These are phyloP conservation scores for Naganishia antarctica DNA, from an alignment of 768 basidiomycete species.

Conservation along the genomic window DNA sequence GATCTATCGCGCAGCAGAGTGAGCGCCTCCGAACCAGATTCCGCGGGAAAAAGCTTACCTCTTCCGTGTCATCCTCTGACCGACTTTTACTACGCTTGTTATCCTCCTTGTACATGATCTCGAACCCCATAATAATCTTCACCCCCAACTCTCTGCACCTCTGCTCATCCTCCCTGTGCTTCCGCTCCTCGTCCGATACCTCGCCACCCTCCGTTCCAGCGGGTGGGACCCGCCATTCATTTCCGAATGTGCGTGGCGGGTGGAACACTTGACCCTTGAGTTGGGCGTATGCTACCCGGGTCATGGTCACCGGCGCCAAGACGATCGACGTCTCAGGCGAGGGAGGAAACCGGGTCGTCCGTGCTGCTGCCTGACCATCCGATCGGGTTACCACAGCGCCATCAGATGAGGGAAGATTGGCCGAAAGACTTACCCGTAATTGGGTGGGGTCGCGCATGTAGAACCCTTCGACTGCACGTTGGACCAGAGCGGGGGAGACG, in stretches of 20 bases:
- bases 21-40: constrained; percentile 1
- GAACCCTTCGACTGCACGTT: constrained; percentile 84
- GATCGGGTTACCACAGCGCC: neutral
- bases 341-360: constrained; percentile 4
- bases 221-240: constrained; percentile 40
- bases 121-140: constrained; percentile 96
- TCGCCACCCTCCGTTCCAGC: constrained; percentile 21
- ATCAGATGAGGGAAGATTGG: constrained; percentile 17
- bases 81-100: constrained; percentile 49
- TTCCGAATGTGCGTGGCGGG: constrained; percentile 82
- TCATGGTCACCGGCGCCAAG: constrained; percentile 66
- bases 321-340: constrained; percentile 37
- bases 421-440: constrained; percentile 61
- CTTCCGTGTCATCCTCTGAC: neutral
- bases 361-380: neutral
- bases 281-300: constrained; percentile 90
- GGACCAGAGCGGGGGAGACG: constrained; percentile 64
- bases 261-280: constrained; percentile 84
- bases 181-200: constrained; percentile 40
- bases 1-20: neutral
- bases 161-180: constrained; percentile 63
- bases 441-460: constrained; percentile 91
- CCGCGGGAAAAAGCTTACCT: neutral
- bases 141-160: constrained; percentile 80
- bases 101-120: constrained; percentile 86